These are phyloP conservation scores for Boletus pseudo-olivaceus DNA, from an alignment of 768 basidiomycete genomes.

Conservation along the genomic window DNA sequence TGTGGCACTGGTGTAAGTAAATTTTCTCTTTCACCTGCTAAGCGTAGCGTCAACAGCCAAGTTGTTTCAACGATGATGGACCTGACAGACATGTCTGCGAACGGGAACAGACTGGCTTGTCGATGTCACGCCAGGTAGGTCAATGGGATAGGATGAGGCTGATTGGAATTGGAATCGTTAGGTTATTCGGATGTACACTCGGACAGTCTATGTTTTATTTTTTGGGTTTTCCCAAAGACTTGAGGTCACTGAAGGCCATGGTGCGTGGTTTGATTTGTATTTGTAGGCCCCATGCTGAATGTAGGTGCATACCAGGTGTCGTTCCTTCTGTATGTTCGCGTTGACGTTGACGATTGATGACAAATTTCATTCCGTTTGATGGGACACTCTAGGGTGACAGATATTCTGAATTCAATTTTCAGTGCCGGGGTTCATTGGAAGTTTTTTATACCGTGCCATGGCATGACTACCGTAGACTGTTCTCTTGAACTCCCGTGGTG, in stretches of 20 bases:
- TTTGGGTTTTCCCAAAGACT: constrained; percentile 5
- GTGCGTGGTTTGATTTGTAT: neutral
- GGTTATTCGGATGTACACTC: constrained; percentile 11
- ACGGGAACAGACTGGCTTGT: neutral
- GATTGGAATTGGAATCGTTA: neutral
- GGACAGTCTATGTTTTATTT: constrained; percentile 11
- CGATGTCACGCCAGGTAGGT: neutral
- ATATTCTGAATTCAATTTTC: neutral
- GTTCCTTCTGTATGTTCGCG: neutral
- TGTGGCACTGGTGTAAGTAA: constrained; percentile 2
- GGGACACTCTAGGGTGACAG: neutral
- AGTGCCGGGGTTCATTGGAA: neutral
- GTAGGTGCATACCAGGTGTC: neutral
- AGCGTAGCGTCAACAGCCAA: neutral
- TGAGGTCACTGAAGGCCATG: constrained; percentile 2
- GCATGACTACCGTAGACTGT: neutral
- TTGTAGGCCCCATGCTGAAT: neutral
- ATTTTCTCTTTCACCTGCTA: neutral
- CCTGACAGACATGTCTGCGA: neutral
- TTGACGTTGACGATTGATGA: neutral
- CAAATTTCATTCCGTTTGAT: neutral
- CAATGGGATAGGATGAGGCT: neutral
- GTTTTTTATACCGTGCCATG: neutral
- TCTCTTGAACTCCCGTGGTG: neutral
- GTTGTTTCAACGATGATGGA: neutral